Evolutionary conservation across 1,284 basidiomycete species (phyloP), one percentile per base, ranked within the genome.

Genomic region (Lentinus polychrous): DNA sequence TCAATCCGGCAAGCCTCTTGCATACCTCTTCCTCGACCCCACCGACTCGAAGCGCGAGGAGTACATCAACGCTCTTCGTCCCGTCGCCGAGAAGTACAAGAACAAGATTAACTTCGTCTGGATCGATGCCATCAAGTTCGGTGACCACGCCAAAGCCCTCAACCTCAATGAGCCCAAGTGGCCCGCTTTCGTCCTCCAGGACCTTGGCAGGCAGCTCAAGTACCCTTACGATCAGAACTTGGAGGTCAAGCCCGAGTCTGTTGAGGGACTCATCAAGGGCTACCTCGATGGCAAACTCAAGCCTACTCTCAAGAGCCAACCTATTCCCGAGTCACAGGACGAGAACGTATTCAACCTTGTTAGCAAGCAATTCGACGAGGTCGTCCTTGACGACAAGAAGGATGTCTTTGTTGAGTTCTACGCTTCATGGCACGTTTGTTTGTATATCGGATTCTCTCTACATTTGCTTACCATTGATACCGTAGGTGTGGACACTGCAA

Each of bases 381-480:
- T 95, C 48, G 83, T 92, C 37, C 83, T 81, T 54, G 89, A 97
- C 64, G 86, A 94, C 54, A 72, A 75, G 49, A 97, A 96, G 75
- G 95, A 99, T 67, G 86, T 97, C 60, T 94, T 99, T 59, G 76
- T 97, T 60, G 96, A 99, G 72, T 94, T 96, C 71, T 98, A 93
- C 64, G 96, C 95, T 47, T 84, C 91, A 48, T 99, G 96, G 95
- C 96, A 73, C 0, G 40, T 33, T 5, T 2, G n/a, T 43, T 6
- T 7, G 10, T n/a, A 22, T 43, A 3, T 14, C 35, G 11, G 14
- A 38, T 3, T 39, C 12, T n/a, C 17, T 7, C 40, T 1, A 14
- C 22, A 20, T n/a, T 14, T 33, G 7, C 37, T 40, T 12, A 42
- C 46, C 37, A 40, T 15, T 35, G 43, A 52, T 42, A 61, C 15